Evolutionary conservation across 1,284 basidiomycete species (phyloP).

Genomic region (Apiotrichum gracile): DNA sequence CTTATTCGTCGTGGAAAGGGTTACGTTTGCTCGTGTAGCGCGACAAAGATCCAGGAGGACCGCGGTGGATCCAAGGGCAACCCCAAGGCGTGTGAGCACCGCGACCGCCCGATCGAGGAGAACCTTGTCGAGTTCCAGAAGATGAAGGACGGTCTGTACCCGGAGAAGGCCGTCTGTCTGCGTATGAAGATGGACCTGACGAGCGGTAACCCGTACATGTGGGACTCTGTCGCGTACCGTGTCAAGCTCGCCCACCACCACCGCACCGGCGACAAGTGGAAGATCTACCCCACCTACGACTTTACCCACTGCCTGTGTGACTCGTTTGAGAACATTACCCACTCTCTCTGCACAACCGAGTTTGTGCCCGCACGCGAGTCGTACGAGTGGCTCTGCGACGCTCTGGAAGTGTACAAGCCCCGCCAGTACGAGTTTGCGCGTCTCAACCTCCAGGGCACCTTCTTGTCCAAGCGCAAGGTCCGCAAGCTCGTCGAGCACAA

Average conservation of each 20-base stretch:
- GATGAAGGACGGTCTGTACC: slow-evolving; percentile 88
- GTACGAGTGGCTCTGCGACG: slow-evolving; percentile 99
- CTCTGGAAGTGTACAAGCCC: slow-evolving; percentile 94
- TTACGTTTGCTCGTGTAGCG: slow-evolving; percentile 93
- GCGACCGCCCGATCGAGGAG: slow-evolving; percentile 74
- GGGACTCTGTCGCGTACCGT: slow-evolving; percentile 96
- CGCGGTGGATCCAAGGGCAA: slow-evolving; percentile 77
- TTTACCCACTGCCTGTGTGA: slow-evolving; percentile 98
- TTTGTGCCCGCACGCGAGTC: slow-evolving; percentile 95
- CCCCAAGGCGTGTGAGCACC: slow-evolving; percentile 79
- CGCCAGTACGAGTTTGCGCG: slow-evolving; percentile 96
- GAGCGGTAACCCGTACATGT: slow-evolving; percentile 97
- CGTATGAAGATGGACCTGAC: slow-evolving; percentile 97
- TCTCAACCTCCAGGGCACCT: slow-evolving; percentile 86
- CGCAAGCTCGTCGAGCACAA: slow-evolving; percentile 77
- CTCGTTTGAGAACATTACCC: slow-evolving; percentile 98
- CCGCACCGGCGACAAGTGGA: slow-evolving; percentile 89
- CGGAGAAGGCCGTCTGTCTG: slow-evolving; percentile 82
- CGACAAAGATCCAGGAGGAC: slow-evolving; percentile 84
- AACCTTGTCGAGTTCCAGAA: slow-evolving; percentile 81
- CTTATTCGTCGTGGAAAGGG: slow-evolving; percentile 85
- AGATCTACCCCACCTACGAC: slow-evolving; percentile 80
- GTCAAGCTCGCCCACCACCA: slow-evolving; percentile 89
- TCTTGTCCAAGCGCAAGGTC: slow-evolving; percentile 97
- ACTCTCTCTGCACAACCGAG: slow-evolving; percentile 95